Percentiles rank a stretch among this genome's conserved stretches.
phyloP scores from a whole-genome alignment of 805 yeast genomes.

The Clavispora carvajalis region DNA sequence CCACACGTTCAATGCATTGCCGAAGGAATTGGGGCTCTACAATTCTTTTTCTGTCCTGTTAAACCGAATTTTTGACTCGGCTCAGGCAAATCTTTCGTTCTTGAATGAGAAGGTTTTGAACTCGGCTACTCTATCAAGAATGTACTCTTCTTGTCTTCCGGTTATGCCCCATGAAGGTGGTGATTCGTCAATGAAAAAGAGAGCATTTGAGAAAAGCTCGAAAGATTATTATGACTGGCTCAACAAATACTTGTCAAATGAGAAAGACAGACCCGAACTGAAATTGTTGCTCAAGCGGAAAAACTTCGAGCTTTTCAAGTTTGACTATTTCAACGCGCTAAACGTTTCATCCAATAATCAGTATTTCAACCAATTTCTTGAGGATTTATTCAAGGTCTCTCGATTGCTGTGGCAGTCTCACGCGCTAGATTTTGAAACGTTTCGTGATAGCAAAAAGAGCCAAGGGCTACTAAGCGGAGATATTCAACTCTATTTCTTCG shows the following conservation, averaged over 20 bases:
- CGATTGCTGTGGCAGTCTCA: slow-evolving; percentile 15
- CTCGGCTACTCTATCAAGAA: slow-evolving; percentile 22
- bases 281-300: slow-evolving; percentile 31
- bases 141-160: slow-evolving; percentile 13
- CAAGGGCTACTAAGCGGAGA: slow-evolving; percentile 17
- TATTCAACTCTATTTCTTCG: slow-evolving; percentile 28
- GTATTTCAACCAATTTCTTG: slow-evolving; percentile 33
- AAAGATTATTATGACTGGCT: slow-evolving; percentile 42
- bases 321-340: slow-evolving; percentile 42
- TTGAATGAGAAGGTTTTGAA: slow-evolving; percentile 27
- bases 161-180: slow-evolving; percentile 10
- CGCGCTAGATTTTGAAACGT: slow-evolving; percentile 6
- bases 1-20: slow-evolving; percentile 22
- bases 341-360: slow-evolving; percentile 34
- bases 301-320: slow-evolving; percentile 38
- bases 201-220: slow-evolving; percentile 34
- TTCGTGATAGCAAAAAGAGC: slow-evolving; percentile 12
- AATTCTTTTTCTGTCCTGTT: slow-evolving; percentile 22
- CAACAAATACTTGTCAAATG: slow-evolving; percentile 38
- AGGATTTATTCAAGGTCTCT: slow-evolving; percentile 32
- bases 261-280: slow-evolving; percentile 39
- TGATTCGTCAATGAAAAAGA: slow-evolving; percentile 23
- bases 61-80: slow-evolving; percentile 25
- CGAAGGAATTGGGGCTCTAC: slow-evolving; percentile 19
- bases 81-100: slow-evolving; percentile 26